Conservation (phyloP, 2,329 filamentous ascomycete genomes). For the Aspergillus sp. region DNA sequence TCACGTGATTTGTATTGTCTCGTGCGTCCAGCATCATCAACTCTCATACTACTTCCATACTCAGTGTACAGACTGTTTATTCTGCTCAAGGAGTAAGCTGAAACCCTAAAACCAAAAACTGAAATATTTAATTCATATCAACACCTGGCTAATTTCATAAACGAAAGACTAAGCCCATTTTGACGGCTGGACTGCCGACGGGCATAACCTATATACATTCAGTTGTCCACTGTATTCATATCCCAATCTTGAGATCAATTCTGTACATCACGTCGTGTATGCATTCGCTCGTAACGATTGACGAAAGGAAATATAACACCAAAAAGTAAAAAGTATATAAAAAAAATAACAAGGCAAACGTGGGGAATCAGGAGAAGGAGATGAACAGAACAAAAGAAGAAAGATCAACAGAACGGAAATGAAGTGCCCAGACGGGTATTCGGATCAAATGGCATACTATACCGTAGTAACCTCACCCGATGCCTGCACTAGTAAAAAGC, state of each 20-base stretch:
- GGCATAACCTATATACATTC: background rate
- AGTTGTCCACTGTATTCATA: too few relatives aligned
- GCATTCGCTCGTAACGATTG: background rate
- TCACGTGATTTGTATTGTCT: too few relatives aligned
- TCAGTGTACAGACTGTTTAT: too few relatives aligned
- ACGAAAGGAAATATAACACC: background rate
- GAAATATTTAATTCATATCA: too few relatives aligned
- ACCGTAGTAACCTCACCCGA: too few relatives aligned
- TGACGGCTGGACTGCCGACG: background rate
- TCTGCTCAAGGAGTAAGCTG: too few relatives aligned
- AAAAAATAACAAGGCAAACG: background rate
- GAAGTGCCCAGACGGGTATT: background rate
- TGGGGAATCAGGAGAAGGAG: background rate
- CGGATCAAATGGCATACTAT: too few relatives aligned
- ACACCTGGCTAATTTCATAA: too few relatives aligned
- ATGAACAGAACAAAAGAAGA: background rate
- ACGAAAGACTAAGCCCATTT: too few relatives aligned
- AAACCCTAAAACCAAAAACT: too few relatives aligned
- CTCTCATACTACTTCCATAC: too few relatives aligned
- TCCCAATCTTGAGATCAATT: background rate
- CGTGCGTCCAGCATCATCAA: too few relatives aligned
- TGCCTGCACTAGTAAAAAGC: constrained; percentile 21
- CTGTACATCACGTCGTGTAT: background rate
- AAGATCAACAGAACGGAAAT: background rate
- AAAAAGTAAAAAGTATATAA: background rate